phyloP scores from a whole-genome alignment of 1,139 yeast genomes.

The Lodderomyces beijingensis region DNA sequence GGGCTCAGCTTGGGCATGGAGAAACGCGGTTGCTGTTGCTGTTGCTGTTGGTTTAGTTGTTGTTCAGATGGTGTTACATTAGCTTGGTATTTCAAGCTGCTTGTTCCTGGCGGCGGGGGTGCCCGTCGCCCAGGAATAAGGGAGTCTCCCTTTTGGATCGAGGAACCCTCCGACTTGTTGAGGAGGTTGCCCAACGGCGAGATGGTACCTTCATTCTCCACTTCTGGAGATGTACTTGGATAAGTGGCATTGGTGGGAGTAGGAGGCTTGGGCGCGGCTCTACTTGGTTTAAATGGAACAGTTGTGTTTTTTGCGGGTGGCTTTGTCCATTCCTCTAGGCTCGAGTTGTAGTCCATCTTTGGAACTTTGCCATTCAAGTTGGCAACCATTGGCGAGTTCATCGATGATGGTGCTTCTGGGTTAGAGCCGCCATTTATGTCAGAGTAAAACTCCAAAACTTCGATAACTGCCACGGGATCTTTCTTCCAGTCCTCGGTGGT shows the following conservation, averaged over 20 bases:
- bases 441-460: constrained; percentile 83
- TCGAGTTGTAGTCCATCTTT: constrained; percentile 6
- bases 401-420: constrained; percentile 30
- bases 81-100: neutral
- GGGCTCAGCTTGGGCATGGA: constrained; percentile 30
- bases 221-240: no score
- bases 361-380: neutral
- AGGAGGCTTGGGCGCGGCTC: constrained; percentile 46
- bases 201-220: constrained; percentile 6
- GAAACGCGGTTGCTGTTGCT: constrained; percentile 4
- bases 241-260: constrained; percentile 10
- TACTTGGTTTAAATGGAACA: constrained; percentile 29
- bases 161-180: constrained; percentile 18
- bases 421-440: constrained; percentile 40
- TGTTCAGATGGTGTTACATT: neutral
- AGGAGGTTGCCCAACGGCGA: constrained; percentile 37
- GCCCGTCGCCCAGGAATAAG: constrained; percentile 51
- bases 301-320: constrained; percentile 23
- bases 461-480: constrained; percentile 83
- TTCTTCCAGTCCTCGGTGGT: constrained; percentile 82
- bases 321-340: constrained; percentile 40
- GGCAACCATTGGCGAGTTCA: constrained; percentile 18
- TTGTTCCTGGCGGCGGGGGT: constrained; percentile 46
- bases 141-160: constrained; percentile 15
- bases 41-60: constrained; percentile 8